phyloP scores from a whole-genome alignment of 805 yeast genomes.

The Monosporozyma solicola region DNA sequence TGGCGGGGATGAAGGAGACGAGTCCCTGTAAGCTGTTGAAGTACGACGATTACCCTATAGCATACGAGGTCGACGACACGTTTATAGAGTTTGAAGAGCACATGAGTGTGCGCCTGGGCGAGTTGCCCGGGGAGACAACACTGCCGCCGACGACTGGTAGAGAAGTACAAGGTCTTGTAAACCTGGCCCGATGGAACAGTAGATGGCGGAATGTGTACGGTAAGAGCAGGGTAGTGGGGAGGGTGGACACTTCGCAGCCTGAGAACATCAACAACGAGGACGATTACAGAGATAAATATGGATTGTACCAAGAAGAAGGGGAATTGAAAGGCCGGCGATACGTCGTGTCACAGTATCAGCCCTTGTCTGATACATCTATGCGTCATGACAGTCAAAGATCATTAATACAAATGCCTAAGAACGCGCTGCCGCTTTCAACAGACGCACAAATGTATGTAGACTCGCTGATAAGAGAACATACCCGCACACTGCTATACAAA shows the following conservation, averaged over 20 bases:
- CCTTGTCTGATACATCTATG: neutral
- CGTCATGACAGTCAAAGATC: neutral
- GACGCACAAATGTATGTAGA: conserved; percentile 10
- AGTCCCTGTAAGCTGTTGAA: conserved; percentile 13
- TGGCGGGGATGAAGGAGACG: conserved; percentile 10
- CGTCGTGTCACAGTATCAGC: neutral
- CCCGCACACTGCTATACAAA: conserved; percentile 13
- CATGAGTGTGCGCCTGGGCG: conserved; percentile 5
- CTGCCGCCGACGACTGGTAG: conserved; percentile 7
- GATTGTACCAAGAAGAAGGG: neutral
- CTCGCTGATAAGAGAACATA: conserved; percentile 10
- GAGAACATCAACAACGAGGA: neutral
- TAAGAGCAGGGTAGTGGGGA: conserved; percentile 13
- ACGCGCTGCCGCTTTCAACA: too few species aligned
- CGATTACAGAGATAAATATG: neutral
- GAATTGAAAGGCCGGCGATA: neutral
- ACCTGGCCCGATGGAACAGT: conserved; percentile 20
- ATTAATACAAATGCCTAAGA: too few species aligned
- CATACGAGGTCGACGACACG: conserved; percentile 27
- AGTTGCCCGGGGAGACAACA: too few species aligned
- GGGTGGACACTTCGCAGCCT: neutral
- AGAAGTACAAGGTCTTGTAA: neutral
- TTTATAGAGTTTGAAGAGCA: conserved; percentile 21
- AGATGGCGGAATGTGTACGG: conserved; percentile 24
- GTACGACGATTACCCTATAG: conserved; percentile 23